Base-by-base conservation (phyloP, 108 stramenopile genomes). In the Cyclostephanos tholiformis region DNA sequence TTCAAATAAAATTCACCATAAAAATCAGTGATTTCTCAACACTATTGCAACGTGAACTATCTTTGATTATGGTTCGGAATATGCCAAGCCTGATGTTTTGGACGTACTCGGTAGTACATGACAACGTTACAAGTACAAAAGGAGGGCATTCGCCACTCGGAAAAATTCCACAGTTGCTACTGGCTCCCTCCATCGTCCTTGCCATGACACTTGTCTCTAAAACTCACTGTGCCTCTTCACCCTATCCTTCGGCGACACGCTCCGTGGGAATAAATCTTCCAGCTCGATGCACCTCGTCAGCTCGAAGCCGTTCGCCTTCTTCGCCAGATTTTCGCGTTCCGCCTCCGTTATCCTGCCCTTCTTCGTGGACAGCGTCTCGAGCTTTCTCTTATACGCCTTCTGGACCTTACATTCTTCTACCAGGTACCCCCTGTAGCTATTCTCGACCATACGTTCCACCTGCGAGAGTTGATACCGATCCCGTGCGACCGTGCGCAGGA, bases 401-500 rank as follows among this genome's bases (percentile, higher is more conserved):
- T 96, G 93, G 48, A 55, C 80, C 20, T 89, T 92, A 82, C 95
- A 96, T 80, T 94, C 93, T 10, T 90, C 82, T 4, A 85, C 59
- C 0, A 96, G 65, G 58, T 88, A 96, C 12, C 80, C 65, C 65
- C 94, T 80, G 78, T 96, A 96, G 26, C 88, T 82, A 26, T 65
- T 67, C 65, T 94, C 90, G 13, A 96, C 95, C 92, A 94, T 91
- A 1, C 89, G 85, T 80, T 95, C 94, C 0, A 95, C 91, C 77
- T 93, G 96, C 6, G 87, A 83, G n/a, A 96, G 75, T 38, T 93
- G 89, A 80, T 95, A 95, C 57, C 89, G 80, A 70, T 96, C 93
- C 13, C 93, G 82, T 29, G 86, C 69, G 44, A 86, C 82, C 16
- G 91, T 95, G 63, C 89, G 51, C 25, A 92, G n/a, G 75, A 96